phyloP scores from a whole-genome alignment of 345 rosid species.

The Pistacia vera region DNA sequence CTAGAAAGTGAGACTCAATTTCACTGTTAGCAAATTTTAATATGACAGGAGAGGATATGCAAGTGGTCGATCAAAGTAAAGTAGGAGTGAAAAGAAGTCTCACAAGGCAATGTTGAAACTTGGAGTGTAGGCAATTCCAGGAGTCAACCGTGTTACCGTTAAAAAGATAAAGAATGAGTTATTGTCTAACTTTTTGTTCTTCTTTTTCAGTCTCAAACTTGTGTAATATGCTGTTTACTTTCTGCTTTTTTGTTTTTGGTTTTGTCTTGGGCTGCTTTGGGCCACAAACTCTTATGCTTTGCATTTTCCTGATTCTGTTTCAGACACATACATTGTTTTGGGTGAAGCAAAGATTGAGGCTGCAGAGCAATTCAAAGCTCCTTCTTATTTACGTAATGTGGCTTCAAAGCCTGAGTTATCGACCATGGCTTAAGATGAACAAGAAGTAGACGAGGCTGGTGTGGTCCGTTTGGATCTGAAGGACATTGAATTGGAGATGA shows the following conservation, averaged over 20 bases:
- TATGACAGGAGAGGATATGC: conserved; percentile 31
- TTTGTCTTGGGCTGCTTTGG: too few species aligned
- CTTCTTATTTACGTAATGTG: background rate
- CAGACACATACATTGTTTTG: background rate
- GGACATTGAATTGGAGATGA: conserved; percentile 16
- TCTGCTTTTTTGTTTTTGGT: too few species aligned
- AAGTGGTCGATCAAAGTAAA: conserved; percentile 42
- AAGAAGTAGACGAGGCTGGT: conserved; percentile 8
- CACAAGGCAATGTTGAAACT: conserved; percentile 51
- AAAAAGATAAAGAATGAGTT: conserved; percentile 26
- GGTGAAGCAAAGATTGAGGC: conserved; percentile 11
- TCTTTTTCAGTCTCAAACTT: too few species aligned
- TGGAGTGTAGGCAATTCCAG: conserved; percentile 46
- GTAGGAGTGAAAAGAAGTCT: conserved; percentile 48
- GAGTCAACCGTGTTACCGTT: conserved; percentile 45
- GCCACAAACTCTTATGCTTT: too few species aligned
- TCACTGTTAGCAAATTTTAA: too few species aligned
- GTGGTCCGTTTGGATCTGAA: background rate
- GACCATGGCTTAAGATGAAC: conserved; percentile 1
- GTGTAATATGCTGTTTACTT: background rate
- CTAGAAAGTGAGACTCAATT: too few species aligned
- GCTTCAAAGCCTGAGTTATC: background rate
- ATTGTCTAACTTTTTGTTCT: too few species aligned
- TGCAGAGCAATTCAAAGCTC: conserved; percentile 3
- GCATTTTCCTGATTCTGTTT: background rate